These are phyloP conservation scores for Papiliotrema flavescens DNA, from an alignment of 1,284 basidiomycete genomes.

Conservation along the genomic window DNA sequence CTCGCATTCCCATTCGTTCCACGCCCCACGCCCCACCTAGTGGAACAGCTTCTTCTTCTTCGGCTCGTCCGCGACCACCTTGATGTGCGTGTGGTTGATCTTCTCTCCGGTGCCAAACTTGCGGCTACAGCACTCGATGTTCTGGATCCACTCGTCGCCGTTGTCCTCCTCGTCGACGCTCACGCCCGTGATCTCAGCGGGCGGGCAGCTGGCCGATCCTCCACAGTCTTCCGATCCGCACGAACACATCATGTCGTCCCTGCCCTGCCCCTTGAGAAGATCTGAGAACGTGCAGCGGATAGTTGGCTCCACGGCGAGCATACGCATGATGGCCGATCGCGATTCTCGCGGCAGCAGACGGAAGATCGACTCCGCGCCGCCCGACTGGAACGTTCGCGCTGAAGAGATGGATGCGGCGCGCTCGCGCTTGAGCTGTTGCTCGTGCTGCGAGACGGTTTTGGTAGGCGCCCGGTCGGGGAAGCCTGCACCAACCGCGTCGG, in stretches of 20 bases:
- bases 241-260: constrained; percentile 73
- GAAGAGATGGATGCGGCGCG: constrained; percentile 44
- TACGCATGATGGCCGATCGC: constrained; percentile 79
- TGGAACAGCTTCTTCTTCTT: constrained; percentile 51
- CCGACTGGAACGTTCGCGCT: constrained; percentile 64
- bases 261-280: constrained; percentile 74
- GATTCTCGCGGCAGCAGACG: constrained; percentile 92
- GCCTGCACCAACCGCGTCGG: background rate
- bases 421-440: constrained; percentile 38
- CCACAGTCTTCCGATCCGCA: constrained; percentile 56
- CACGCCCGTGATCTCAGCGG: constrained; percentile 42
- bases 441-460: constrained; percentile 18
- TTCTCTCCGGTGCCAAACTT: constrained; percentile 38
- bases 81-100: constrained; percentile 46
- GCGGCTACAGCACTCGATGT: constrained; percentile 66
- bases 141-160: constrained; percentile 62
- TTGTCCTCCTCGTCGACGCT: constrained; percentile 41
- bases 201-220: constrained; percentile 48
- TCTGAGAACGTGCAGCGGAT: constrained; percentile 92
- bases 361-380: constrained; percentile 95
- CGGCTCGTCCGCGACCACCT: constrained; percentile 49
- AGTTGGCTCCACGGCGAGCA: constrained; percentile 87
- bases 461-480: no score
- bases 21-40: no score
- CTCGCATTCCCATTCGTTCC: no score